Evolutionary conservation across 805 yeast species (phyloP).

Genomic region (Wickerhamiella alocasiicola): DNA sequence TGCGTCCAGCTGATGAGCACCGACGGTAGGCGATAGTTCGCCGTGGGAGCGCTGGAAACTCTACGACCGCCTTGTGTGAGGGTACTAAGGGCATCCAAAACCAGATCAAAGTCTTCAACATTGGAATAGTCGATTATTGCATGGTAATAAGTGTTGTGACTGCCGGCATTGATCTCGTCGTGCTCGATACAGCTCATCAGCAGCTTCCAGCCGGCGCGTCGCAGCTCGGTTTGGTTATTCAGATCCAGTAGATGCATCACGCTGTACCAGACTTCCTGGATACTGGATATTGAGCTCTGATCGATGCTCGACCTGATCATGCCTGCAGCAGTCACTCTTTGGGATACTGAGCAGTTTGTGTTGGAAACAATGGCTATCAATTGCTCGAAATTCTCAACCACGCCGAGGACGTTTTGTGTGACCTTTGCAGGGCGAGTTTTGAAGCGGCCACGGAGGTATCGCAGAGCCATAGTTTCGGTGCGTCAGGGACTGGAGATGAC

Average conservation of each 20-base stretch:
- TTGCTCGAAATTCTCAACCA: slow-evolving; percentile 24
- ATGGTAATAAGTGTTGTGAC: slow-evolving; percentile 44
- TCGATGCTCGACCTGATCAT: slow-evolving; percentile 39
- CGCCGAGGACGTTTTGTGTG: slow-evolving; percentile 25
- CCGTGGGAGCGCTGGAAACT: slow-evolving; percentile 14
- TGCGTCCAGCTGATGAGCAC: slow-evolving; percentile 31
- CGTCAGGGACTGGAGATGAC: too few relatives aligned
- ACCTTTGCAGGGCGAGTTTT: slow-evolving; percentile 7
- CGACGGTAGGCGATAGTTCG: slow-evolving; percentile 32
- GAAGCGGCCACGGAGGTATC: slow-evolving; percentile 9
- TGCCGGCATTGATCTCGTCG: slow-evolving; percentile 38
- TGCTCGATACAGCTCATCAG: slow-evolving; percentile 43
- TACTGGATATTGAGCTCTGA: slow-evolving; percentile 41
- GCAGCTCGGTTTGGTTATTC: slow-evolving; percentile 26
- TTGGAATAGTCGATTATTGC: slow-evolving; percentile 40
- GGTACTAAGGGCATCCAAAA: slow-evolving; percentile 35
- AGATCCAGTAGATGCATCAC: slow-evolving; percentile 41
- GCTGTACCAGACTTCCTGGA: slow-evolving; percentile 67
- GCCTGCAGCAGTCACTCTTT: slow-evolving; percentile 36
- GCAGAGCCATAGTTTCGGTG: slow-evolving; percentile 9
- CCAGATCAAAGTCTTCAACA: slow-evolving; percentile 41
- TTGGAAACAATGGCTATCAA: slow-evolving; percentile 22
- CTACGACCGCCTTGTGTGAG: slow-evolving; percentile 41
- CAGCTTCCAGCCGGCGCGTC: slow-evolving; percentile 42
- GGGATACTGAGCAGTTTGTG: slow-evolving; percentile 20